These are phyloP conservation scores for Mycosphaerella sp. DNA, from an alignment of 2,329 filamentous ascomycete genomes.

Conservation along the genomic window DNA sequence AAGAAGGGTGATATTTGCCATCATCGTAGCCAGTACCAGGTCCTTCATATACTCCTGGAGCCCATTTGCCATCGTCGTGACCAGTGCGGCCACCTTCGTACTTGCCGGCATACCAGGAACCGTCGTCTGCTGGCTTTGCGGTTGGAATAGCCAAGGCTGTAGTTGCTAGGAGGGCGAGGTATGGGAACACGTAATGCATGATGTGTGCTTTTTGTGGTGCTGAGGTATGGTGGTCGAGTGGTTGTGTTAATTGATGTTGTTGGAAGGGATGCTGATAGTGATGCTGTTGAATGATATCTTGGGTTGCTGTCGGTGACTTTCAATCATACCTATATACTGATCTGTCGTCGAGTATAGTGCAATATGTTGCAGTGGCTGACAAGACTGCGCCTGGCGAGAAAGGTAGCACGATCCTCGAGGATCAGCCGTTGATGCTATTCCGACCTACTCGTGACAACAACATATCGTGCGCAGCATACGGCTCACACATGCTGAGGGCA, in stretches of 20 bases:
- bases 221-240: not conserved
- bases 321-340: not conserved
- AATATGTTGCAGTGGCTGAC: too few species aligned
- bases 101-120: not conserved
- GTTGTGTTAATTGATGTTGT: not conserved
- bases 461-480: not conserved
- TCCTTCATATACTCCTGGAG: constrained; percentile 1
- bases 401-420: not conserved
- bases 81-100: not conserved
- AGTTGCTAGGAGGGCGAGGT: constrained; percentile 2
- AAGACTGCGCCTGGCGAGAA: not conserved
- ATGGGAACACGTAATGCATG: constrained; percentile 1
- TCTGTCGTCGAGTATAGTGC: not conserved
- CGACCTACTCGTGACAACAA: not conserved
- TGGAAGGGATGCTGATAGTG: not conserved
- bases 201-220: not conserved
- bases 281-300: not conserved
- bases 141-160: not conserved
- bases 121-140: not conserved
- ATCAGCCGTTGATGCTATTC: not conserved
- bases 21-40: constrained; percentile 2
- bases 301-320: too few species aligned
- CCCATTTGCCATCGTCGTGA: not conserved
- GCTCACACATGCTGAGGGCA: not conserved
- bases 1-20: not conserved